A percentile compares a stretch with the other conserved stretches of the same genome.
These are phyloP conservation scores for Ogataea pini DNA, from an alignment of 805 yeast genomes.

Conservation along the genomic window DNA sequence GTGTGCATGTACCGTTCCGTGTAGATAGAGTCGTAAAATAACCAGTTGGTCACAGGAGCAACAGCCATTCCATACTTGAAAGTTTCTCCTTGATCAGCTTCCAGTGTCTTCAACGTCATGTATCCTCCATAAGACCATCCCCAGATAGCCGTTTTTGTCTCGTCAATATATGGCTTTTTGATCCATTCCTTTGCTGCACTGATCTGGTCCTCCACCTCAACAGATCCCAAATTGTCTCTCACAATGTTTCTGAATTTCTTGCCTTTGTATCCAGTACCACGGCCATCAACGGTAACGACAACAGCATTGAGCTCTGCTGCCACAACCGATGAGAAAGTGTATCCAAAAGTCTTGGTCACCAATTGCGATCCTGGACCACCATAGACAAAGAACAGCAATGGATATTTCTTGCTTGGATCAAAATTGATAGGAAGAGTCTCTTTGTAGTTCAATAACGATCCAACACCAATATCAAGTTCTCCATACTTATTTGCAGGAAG, in stretches of 20 bases:
- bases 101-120: slow-evolving; percentile 86
- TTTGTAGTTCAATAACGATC: slow-evolving; percentile 52
- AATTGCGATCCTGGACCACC: slow-evolving; percentile 96
- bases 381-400: slow-evolving; percentile 84
- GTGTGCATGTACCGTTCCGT: slow-evolving; percentile 94
- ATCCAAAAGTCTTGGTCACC: slow-evolving; percentile 60
- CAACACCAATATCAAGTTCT: slow-evolving; percentile 47
- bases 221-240: slow-evolving; percentile 76
- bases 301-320: slow-evolving; percentile 78
- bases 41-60: slow-evolving; percentile 85
- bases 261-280: slow-evolving; percentile 94
- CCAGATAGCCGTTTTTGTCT: slow-evolving; percentile 77
- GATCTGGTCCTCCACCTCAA: slow-evolving; percentile 86
- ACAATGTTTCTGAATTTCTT: slow-evolving; percentile 74
- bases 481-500: slow-evolving; percentile 58
- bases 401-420: slow-evolving; percentile 62
- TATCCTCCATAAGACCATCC: slow-evolving; percentile 99
- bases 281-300: slow-evolving; percentile 93
- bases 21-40: slow-evolving; percentile 66
- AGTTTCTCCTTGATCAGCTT: slow-evolving; percentile 69
- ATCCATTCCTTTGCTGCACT: slow-evolving; percentile 78
- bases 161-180: slow-evolving; percentile 61
- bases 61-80: slow-evolving; percentile 80
- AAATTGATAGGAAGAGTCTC: slow-evolving; percentile 81
- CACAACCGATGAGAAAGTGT: slow-evolving; percentile 70